These are phyloP conservation scores for Penicillium janthinellum DNA, from an alignment of 2,329 filamentous ascomycete species.

Conservation along the genomic window DNA sequence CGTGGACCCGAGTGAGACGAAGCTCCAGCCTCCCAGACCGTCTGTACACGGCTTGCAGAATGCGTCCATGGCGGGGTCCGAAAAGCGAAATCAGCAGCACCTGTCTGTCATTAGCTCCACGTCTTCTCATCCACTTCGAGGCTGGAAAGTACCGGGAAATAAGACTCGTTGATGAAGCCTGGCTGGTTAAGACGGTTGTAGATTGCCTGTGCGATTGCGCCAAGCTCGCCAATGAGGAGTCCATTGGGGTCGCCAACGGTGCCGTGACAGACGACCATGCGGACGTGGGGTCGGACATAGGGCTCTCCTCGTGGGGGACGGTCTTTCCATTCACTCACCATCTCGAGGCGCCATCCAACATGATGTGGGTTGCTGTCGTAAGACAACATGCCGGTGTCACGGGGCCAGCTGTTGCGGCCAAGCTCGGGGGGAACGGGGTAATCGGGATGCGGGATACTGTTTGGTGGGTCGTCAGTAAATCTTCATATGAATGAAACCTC, in stretches of 20 bases:
- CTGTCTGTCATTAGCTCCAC: not conserved
- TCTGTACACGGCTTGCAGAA: conserved; percentile 3
- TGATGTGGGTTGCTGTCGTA: not conserved
- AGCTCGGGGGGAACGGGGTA: not conserved
- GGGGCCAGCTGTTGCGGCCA: conserved; percentile 1
- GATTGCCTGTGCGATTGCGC: conserved; percentile 1
- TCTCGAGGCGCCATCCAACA: not conserved
- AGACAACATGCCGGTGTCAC: not conserved
- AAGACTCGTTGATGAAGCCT: not conserved
- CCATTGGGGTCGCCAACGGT: not conserved
- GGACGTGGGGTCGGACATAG: not conserved
- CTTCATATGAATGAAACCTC: no score
- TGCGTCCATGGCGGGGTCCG: not conserved
- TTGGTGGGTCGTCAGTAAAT: not conserved
- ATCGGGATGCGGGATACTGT: not conserved
- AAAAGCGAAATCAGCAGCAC: conserved; percentile 4
- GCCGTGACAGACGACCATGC: not conserved
- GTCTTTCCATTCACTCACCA: not conserved
- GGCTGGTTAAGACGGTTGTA: conserved; percentile 3
- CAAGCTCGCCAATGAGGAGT: not conserved
- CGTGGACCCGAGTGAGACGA: not conserved
- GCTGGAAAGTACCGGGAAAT: not conserved
- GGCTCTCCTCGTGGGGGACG: not conserved
- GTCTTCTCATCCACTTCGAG: no score
- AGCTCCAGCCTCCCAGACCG: not conserved